Evolutionary conservation across 305 asterid genomes (phyloP), one percentile per base, ranked within the genome.

Genomic region (Solanum hybrid): DNA sequence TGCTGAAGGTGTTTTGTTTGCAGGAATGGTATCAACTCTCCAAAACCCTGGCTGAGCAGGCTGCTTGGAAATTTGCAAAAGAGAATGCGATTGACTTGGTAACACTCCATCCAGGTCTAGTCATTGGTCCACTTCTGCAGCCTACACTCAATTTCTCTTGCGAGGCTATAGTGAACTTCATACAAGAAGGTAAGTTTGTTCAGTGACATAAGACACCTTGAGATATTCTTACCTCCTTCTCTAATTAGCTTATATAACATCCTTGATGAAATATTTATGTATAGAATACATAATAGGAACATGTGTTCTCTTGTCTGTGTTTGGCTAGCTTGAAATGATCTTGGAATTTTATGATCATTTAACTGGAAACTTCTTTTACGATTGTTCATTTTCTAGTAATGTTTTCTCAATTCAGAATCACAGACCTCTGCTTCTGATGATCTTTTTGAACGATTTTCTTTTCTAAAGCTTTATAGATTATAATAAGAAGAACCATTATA

Each of bases 1-100:
- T 27, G 34, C 32, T 82, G 86, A 81, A 34, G 87, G 29, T 16
- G 38, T 82, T 27, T 9, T 81, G 86, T 81, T 40, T 82, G 87
- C 27, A 82, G 87, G 72, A 29, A 7, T 94, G 96, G 96, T 96
- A 96, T 93, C 71, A 90, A 6, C 93, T 95, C 66, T 91, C 95
- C 10, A 95, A 95, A 88, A 91, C 93, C 1, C 89, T 95, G 86
- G 98, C 97, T 6, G 97, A 95, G 92, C 88, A 88, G 69, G 95
- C 94, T 32, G 93, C 96, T 4, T 89, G 94, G 95, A 79, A 92
- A 66, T 93, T 93, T 71, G 91, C 90, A 5, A 90, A 94, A 85
- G 95, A 94, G 87, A 90, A 93, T 29, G 94, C 89, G 26, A 91
- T 96, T 69, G 95, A 96, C 82, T 84, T 96, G 92, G 93, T 96